Evolutionary conservation across 768 basidiomycete genomes (phyloP).

Genomic region (Tubosaeta sp.): DNA sequence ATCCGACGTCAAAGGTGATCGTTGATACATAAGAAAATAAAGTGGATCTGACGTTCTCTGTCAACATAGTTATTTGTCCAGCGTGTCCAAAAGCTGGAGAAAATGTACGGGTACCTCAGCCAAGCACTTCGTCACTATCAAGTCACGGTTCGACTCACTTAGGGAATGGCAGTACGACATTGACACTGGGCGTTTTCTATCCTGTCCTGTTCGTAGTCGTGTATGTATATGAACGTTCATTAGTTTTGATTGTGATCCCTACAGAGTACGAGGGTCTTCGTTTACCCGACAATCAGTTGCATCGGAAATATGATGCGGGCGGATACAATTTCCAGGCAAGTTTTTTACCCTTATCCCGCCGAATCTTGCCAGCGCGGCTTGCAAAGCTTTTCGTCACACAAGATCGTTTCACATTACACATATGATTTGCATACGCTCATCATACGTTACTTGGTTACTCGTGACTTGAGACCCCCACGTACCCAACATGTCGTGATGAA

Average conservation of each 20-base stretch:
- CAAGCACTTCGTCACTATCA: constrained; percentile 22
- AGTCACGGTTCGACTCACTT: constrained; percentile 12
- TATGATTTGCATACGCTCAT: too few species aligned
- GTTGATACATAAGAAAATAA: background rate
- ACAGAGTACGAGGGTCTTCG: too few species aligned
- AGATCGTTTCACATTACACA: too few species aligned
- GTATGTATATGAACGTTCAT: background rate
- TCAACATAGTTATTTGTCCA: constrained; percentile 10
- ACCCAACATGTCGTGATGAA: too few species aligned
- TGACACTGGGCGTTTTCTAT: background rate
- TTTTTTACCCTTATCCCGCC: too few species aligned
- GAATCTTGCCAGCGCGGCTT: too few species aligned
- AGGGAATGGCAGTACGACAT: background rate
- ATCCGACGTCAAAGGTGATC: constrained; percentile 13
- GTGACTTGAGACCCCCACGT: too few species aligned
- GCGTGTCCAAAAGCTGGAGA: constrained; percentile 14
- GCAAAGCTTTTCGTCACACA: too few species aligned
- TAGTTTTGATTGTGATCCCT: background rate
- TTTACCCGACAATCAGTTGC: too few species aligned
- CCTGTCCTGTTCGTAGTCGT: background rate
- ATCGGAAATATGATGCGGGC: too few species aligned
- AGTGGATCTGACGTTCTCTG: background rate
- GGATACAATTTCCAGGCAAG: too few species aligned
- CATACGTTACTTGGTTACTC: too few species aligned
- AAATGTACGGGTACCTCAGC: constrained; percentile 18